Percentiles rank a stretch among this genome's conserved stretches.
Evolutionary conservation across 306 rosid species (phyloP).

Genomic region (Nissolia schottii): DNA sequence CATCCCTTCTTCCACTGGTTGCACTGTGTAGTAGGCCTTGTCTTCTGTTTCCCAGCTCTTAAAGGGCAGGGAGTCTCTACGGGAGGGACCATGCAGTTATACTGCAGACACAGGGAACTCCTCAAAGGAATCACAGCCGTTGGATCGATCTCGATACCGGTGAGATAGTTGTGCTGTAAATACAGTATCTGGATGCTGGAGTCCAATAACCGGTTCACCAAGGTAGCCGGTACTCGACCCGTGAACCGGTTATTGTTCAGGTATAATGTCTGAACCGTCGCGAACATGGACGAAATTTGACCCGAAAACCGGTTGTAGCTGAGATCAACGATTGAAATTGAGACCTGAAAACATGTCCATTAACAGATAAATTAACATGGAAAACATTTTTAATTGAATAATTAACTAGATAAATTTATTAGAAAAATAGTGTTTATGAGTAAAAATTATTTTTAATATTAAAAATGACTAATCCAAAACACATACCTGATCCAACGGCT

Average conservation of each 20-base stretch:
- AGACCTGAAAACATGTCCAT: conserved; percentile 36
- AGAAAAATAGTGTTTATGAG: too few relatives aligned
- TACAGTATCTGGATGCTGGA: conserved; percentile 71
- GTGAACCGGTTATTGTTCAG: conserved; percentile 82
- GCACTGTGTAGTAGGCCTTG: conserved; percentile 78
- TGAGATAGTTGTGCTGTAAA: conserved; percentile 84
- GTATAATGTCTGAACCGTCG: conserved; percentile 81
- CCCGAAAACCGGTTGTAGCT: conserved; percentile 78
- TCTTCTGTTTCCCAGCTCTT: conserved; percentile 67
- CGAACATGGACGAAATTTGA: conserved; percentile 59
- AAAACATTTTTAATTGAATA: too few relatives aligned
- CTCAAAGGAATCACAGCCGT: conserved; percentile 95
- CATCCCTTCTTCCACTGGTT: conserved; percentile 62
- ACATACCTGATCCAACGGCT: conserved; percentile 54
- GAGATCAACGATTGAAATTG: conserved; percentile 76
- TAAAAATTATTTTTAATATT: too few relatives aligned
- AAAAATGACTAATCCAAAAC: neutral
- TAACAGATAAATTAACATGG: too few relatives aligned
- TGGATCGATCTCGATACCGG: conserved; percentile 88
- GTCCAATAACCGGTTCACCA: conserved; percentile 67
- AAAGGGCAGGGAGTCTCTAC: conserved; percentile 81
- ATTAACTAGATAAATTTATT: too few relatives aligned
- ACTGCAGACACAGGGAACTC: conserved; percentile 86
- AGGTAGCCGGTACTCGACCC: conserved; percentile 73
- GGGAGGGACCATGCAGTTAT: conserved; percentile 97